phyloP scores from a whole-genome alignment of 805 yeast species.

The Kodamaea kaohsiungensis region DNA sequence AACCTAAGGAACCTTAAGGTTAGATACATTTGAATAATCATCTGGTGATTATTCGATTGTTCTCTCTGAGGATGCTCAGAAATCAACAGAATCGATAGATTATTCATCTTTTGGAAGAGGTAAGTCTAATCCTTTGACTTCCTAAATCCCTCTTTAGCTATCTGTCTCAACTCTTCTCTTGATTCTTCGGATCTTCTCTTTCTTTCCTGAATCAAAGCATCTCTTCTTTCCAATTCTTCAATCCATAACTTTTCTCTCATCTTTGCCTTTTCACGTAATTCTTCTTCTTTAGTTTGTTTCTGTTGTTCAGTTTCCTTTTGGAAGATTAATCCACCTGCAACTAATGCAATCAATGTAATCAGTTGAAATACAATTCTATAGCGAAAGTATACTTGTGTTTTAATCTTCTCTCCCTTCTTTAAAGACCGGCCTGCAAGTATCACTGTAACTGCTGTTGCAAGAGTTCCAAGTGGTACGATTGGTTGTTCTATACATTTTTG shows the following conservation, averaged over 20 bases:
- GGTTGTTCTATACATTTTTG: conserved; percentile 82
- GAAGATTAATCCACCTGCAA: conserved; percentile 74
- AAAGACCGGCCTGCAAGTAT: conserved; percentile 75
- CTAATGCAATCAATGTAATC: conserved; percentile 76
- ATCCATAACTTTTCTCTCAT: conserved; percentile 86
- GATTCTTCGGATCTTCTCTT: conserved; percentile 67
- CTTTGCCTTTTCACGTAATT: conserved; percentile 75
- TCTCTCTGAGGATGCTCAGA: too few relatives aligned
- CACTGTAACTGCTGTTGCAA: conserved; percentile 81
- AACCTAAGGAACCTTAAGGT: too few relatives aligned
- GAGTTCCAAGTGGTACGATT: conserved; percentile 78
- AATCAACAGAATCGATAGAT: too few relatives aligned
- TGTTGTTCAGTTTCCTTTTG: conserved; percentile 51
- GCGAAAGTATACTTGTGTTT: conserved; percentile 84
- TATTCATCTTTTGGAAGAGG: too few relatives aligned
- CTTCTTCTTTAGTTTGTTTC: conserved; percentile 59
- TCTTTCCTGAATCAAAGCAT: conserved; percentile 66
- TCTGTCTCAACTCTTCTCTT: conserved; percentile 40
- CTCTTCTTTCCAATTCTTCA: conserved; percentile 86
- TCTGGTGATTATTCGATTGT: too few relatives aligned
- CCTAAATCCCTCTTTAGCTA: conserved; percentile 37
- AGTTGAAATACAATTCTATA: conserved; percentile 90
- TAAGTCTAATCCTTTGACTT: conserved; percentile 8
- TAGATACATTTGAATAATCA: too few relatives aligned
- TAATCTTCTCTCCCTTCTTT: conserved; percentile 65